Percentiles rank a stretch among this genome's conserved stretches.
phyloP scores from a whole-genome alignment of 1,139 yeast genomes.

The Suhomyces wounanorum region DNA sequence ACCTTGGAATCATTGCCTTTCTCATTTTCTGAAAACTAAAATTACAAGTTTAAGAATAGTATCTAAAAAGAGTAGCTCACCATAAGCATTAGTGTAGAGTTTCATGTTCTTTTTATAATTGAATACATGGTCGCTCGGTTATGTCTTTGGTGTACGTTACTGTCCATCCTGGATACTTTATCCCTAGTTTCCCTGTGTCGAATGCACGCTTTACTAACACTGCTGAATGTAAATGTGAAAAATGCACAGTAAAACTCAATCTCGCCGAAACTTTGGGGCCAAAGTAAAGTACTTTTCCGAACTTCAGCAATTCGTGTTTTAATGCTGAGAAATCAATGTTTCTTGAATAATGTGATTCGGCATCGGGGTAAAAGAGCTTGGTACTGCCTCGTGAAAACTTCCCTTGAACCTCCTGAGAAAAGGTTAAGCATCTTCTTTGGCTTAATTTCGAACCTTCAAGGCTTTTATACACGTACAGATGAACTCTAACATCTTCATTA shows the following conservation, averaged over 20 bases:
- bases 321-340: conserved; percentile 36
- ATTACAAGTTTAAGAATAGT: too few relatives aligned
- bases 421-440: conserved; percentile 33
- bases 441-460: too few relatives aligned
- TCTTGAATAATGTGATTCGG: conserved; percentile 32
- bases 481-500: too few relatives aligned
- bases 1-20: too few relatives aligned
- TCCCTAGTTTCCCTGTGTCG: conserved; percentile 41
- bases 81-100: too few relatives aligned
- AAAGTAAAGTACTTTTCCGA: conserved; percentile 65
- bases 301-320: conserved; percentile 51
- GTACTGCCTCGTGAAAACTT: conserved; percentile 23
- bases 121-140: conserved; percentile 52
- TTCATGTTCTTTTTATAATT: background rate
- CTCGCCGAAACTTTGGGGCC: conserved; percentile 68
- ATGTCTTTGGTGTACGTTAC: conserved; percentile 70
- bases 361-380: conserved; percentile 36
- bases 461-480: too few relatives aligned
- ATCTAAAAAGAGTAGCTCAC: too few relatives aligned
- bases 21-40: too few relatives aligned
- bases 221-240: conserved; percentile 62
- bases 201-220: conserved; percentile 58
- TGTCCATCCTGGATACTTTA: conserved; percentile 61
- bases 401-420: conserved; percentile 30
- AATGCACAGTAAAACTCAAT: conserved; percentile 64